phyloP scores from a whole-genome alignment of 768 basidiomycete species.

The Suillus variegatus region DNA sequence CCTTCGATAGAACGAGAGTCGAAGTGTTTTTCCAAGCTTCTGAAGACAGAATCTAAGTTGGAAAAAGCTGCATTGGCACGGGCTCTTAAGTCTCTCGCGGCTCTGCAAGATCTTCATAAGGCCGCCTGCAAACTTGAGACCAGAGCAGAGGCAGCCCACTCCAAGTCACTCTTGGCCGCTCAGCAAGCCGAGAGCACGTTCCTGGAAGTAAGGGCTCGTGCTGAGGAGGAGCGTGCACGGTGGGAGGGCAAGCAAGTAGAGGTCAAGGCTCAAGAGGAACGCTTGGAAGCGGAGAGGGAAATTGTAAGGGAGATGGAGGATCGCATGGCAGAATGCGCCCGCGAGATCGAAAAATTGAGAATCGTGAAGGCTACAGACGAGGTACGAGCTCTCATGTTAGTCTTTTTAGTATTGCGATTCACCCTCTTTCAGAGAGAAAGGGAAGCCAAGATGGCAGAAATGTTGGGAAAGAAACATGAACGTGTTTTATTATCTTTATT shows the following conservation, averaged over 20 bases:
- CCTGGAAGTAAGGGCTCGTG: conserved; percentile 60
- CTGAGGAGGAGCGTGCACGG: conserved; percentile 50
- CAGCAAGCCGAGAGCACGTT: conserved; percentile 66
- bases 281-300: conserved; percentile 50
- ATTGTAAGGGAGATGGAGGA: conserved; percentile 61
- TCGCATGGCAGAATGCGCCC: conserved; percentile 67
- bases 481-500: background rate
- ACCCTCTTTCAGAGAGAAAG: conserved; percentile 48
- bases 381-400: conserved; percentile 25
- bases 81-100: conserved; percentile 63
- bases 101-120: conserved; percentile 73
- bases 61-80: conserved; percentile 64
- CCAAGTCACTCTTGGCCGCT: conserved; percentile 53
- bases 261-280: conserved; percentile 46
- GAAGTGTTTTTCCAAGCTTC: conserved; percentile 64
- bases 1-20: conserved; percentile 51
- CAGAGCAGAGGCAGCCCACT: conserved; percentile 52
- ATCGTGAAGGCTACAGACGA: conserved; percentile 71
- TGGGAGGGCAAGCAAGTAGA: conserved; percentile 55
- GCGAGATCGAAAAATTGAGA: conserved; percentile 69
- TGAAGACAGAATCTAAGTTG: conserved; percentile 66
- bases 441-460: conserved; percentile 46
- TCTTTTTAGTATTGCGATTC: background rate
- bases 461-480: conserved; percentile 22
- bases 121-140: conserved; percentile 65